phyloP scores from a whole-genome alignment of 495 filamentous ascomycete genomes.

The Hyaloscypha variabilis region DNA sequence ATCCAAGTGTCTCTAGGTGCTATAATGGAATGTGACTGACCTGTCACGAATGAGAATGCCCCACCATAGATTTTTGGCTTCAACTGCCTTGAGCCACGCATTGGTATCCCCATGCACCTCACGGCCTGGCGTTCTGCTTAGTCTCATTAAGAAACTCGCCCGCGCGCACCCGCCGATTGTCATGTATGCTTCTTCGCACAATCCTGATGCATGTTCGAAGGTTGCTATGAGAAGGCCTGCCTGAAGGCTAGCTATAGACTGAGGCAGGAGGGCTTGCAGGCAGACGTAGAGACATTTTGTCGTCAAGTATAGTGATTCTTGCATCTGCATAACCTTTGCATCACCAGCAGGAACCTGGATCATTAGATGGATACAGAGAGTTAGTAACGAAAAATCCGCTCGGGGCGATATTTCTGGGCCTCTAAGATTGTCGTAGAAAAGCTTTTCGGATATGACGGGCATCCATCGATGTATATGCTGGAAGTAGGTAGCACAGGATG shows the following conservation, averaged over 20 bases:
- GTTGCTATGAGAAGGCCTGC: constrained; percentile 1
- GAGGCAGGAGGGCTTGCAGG: background rate
- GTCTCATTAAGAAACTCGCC: background rate
- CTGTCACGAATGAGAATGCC: background rate
- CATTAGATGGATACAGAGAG: background rate
- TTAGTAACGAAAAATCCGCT: background rate
- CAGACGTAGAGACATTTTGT: background rate
- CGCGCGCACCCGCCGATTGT: background rate
- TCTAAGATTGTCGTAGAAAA: background rate
- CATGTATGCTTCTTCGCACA: background rate
- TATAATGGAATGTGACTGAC: background rate
- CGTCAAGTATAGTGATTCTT: background rate
- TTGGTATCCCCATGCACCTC: background rate
- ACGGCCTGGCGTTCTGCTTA: background rate
- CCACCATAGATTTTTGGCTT: background rate
- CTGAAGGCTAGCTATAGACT: background rate
- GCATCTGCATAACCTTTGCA: background rate
- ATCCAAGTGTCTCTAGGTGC: no score
- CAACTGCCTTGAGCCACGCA: background rate
- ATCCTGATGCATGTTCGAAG: background rate
- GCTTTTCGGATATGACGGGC: background rate
- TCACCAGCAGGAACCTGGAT: background rate
- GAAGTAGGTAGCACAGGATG: background rate
- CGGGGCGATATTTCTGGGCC: background rate
- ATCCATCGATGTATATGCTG: background rate